Evolutionary conservation across 805 yeast species (phyloP).

Genomic region (Cyberlindnera americana): DNA sequence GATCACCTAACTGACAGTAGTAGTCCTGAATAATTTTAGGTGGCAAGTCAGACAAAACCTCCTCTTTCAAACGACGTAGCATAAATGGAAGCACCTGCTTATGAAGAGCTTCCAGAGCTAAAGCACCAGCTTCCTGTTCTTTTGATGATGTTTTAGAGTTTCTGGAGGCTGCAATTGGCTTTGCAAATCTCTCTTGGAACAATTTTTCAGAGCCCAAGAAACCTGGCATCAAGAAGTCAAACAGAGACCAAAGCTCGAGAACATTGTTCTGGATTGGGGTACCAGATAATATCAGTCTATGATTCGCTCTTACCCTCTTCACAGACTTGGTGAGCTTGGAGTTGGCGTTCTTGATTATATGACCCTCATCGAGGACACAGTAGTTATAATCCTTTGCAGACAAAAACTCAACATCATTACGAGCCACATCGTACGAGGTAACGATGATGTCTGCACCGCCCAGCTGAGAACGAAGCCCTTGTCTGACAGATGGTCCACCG

Average conservation of each 20-base stretch:
- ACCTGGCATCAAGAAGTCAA: conserved; percentile 98
- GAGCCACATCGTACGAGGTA: conserved; percentile 93
- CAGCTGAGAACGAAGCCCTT: conserved; percentile 50
- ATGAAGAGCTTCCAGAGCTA: conserved; percentile 93
- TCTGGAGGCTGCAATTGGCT: conserved; percentile 93
- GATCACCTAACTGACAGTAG: conserved; percentile 90
- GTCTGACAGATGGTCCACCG: conserved; percentile 81
- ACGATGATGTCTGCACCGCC: conserved; percentile 73
- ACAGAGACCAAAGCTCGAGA: conserved; percentile 93
- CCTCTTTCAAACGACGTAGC: conserved; percentile 93
- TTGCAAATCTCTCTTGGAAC: conserved; percentile 94
- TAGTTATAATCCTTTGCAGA: conserved; percentile 72
- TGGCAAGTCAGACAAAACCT: conserved; percentile 91
- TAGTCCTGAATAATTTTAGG: conserved; percentile 98
- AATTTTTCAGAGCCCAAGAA: conserved; percentile 92
- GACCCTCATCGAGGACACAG: conserved; percentile 97
- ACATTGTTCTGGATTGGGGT: conserved; percentile 98
- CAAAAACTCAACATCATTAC: conserved; percentile 78
- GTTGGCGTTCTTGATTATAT: conserved; percentile 86
- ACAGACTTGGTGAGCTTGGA: conserved; percentile 89
- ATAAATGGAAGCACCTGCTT: conserved; percentile 96
- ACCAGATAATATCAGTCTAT: conserved; percentile 87
- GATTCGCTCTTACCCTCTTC: conserved; percentile 78
- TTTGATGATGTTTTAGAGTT: conserved; percentile 83
- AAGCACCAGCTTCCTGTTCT: conserved; percentile 96